phyloP scores from a whole-genome alignment of 495 filamentous ascomycete genomes.

The Aspergillus hancockii region DNA sequence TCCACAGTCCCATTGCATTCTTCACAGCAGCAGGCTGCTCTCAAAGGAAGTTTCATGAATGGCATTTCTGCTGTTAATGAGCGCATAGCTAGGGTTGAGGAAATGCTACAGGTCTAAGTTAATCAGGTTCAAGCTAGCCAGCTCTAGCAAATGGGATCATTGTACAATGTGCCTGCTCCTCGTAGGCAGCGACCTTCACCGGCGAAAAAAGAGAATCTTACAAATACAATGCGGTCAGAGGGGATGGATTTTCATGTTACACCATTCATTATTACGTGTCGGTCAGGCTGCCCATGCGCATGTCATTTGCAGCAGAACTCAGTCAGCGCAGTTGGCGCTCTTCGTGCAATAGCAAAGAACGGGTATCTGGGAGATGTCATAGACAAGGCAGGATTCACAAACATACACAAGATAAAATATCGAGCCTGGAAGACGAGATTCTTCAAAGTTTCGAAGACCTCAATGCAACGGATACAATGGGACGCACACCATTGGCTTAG shows the following conservation, averaged over 20 bases:
- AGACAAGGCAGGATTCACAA: neutral
- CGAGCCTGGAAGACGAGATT: neutral
- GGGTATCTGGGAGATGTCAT: neutral
- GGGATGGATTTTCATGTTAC: neutral
- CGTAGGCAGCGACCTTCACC: neutral
- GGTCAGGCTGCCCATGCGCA: neutral
- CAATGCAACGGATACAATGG: neutral
- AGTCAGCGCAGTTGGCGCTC: no score
- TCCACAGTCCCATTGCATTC: neutral
- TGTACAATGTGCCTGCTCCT: neutral
- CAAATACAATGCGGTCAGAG: neutral
- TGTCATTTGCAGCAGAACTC: no score
- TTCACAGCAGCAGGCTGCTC: neutral
- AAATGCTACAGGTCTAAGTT: neutral
- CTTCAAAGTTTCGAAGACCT: neutral
- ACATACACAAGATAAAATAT: neutral
- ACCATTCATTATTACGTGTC: neutral
- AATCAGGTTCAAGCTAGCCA: constrained; percentile 1
- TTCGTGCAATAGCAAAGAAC: neutral
- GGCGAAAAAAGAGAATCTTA: neutral
- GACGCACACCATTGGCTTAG: neutral
- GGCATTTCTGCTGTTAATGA: neutral
- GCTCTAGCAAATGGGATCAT: neutral
- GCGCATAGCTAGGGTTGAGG: neutral
- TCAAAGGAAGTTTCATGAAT: neutral